Evolutionary conservation across 371 early-diverging fungal species (phyloP).

Genomic region (Mortierella sp.): DNA sequence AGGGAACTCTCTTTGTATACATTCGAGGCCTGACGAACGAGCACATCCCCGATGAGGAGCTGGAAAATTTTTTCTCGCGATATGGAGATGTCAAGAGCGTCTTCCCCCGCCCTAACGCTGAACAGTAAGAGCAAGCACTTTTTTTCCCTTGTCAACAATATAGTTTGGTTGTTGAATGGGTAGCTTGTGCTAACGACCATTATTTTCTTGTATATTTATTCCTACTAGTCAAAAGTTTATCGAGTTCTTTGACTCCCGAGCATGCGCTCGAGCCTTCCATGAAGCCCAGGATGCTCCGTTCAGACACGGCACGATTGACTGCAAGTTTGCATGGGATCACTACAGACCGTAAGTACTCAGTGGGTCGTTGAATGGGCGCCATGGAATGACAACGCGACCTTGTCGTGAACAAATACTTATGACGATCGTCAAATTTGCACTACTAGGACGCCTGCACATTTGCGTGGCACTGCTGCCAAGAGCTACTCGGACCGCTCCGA

Average conservation of each 20-base stretch:
- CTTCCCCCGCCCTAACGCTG: slow-evolving; percentile 2
- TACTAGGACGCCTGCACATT: slow-evolving; percentile 16
- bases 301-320: slow-evolving; percentile 22
- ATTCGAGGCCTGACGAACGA: slow-evolving; percentile 20
- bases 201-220: not conserved
- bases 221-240: slow-evolving; percentile 31
- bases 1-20: slow-evolving; percentile 37
- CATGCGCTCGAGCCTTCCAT: slow-evolving; percentile 34
- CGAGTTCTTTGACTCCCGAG: slow-evolving; percentile 52
- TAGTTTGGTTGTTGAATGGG: not conserved
- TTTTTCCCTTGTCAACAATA: no score
- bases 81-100: slow-evolving; percentile 37
- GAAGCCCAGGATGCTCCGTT: slow-evolving; percentile 26
- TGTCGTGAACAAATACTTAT: not conserved
- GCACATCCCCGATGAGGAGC: slow-evolving; percentile 9
- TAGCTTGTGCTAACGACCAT: not conserved
- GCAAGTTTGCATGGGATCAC: slow-evolving; percentile 40
- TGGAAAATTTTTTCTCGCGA: slow-evolving; percentile 22
- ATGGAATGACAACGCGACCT: not conserved
- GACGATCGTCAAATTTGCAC: not conserved
- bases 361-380: not conserved
- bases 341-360: slow-evolving; percentile 25
- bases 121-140: slow-evolving; percentile 13
- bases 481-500: slow-evolving; percentile 10
- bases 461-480: slow-evolving; percentile 15